Evolutionary conservation across 805 yeast genomes (phyloP).

Genomic region (Sugiyamaella qingdaonensis): DNA sequence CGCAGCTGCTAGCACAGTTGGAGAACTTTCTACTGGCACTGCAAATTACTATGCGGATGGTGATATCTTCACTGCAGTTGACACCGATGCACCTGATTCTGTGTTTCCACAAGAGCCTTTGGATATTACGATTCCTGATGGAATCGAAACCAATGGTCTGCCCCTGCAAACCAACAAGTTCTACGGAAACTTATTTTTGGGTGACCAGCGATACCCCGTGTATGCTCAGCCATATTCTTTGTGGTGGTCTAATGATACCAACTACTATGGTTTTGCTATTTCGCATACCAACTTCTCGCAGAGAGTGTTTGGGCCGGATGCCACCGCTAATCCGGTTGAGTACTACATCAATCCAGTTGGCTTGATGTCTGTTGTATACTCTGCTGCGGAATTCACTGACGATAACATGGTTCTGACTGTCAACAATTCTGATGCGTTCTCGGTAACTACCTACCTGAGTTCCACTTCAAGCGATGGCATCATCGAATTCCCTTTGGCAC

Average conservation of each 20-base stretch:
- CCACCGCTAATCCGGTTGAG: conserved; percentile 37
- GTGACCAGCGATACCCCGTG: conserved; percentile 48
- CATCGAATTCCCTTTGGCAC: conserved; percentile 59
- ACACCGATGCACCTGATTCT: conserved; percentile 42
- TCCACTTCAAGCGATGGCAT: conserved; percentile 30
- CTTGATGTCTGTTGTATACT: conserved; percentile 51
- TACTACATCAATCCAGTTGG: conserved; percentile 56
- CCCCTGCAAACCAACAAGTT: conserved; percentile 73
- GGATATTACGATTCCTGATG: conserved; percentile 44
- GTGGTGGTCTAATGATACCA: conserved; percentile 45
- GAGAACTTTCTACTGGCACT: conserved; percentile 15
- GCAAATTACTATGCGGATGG: conserved; percentile 27
- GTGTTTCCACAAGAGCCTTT: conserved; percentile 46
- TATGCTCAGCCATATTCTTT: conserved; percentile 66
- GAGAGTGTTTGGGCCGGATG: conserved; percentile 44
- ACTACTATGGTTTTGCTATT: conserved; percentile 56
- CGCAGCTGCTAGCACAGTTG: conserved; percentile 1
- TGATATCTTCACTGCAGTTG: conserved; percentile 48
- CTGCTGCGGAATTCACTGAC: conserved; percentile 47
- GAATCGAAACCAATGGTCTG: conserved; percentile 41
- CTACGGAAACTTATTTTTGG: conserved; percentile 60
- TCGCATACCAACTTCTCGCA: conserved; percentile 49
- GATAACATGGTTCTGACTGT: conserved; percentile 41
- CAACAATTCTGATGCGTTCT: conserved; percentile 46
- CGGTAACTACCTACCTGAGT: conserved; percentile 41